Base-by-base conservation (phyloP, 768 basidiomycete species). In the Pulveroboletus frians region DNA sequence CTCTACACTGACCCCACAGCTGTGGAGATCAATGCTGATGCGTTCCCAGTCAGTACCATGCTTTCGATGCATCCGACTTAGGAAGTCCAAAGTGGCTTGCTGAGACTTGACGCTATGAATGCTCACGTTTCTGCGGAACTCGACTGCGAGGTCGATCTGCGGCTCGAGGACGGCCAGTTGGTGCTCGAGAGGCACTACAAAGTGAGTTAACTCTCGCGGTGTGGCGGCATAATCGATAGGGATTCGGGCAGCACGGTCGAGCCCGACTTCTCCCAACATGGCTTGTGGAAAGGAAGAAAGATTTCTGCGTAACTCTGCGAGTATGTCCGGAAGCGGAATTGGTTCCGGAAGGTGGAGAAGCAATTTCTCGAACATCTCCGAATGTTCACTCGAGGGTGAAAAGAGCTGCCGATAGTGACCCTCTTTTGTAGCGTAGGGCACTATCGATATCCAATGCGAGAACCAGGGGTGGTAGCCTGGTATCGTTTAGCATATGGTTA, bases 381-480 rank as follows among this genome's bases (percentile, higher is more conserved):
- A 55, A 29, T 72, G 55, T n/a, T 61, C 46, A 14, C 53, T 56
- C 10, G 53, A 47, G 31, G 73, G 63, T 9, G 86, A 72, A 58
- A 96, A 86, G 31, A 97, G 75, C 3, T 61, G 61, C 15, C 76
- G 67, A 69, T 96, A 98, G 69, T 98, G 95, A 13, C 74, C 72
- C 54, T 80, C 78, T 62, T 85, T 93, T 18, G 77, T 72, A 26
- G 65, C 51, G 9, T 38, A 55, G 13, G 67, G 60, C 41, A 57
- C 64, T 47, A 78, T 59, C 27, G 85, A 77, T 59, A 96, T 89
- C 53, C 76, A 76, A 66, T 96, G 83, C 3, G 84, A 77, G 68
- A 89, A 94, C 95, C 95, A 97, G 2, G 95, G 95, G 64, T 97
- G 95, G 60, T 92, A 84, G 39, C 94, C 90, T 92, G 58, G n/a